phyloP scores from a whole-genome alignment of 345 rosid genomes.

The Adansonia digitata region DNA sequence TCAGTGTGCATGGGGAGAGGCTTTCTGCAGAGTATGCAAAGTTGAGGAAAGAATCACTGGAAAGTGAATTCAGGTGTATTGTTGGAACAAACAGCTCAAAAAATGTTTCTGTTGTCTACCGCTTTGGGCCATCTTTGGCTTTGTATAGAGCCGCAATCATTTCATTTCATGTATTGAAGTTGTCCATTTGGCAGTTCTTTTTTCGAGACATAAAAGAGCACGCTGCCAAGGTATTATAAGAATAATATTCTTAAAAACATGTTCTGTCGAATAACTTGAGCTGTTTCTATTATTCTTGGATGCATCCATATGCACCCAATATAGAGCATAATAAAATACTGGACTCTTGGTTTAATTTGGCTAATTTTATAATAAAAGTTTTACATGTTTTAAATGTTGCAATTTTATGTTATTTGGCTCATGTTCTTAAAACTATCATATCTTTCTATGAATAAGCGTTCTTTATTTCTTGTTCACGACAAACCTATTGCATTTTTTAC shows the following conservation, averaged over 20 bases:
- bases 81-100: constrained; percentile 65
- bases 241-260: neutral
- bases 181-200: constrained; percentile 67
- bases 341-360: neutral
- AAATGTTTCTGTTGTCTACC: constrained; percentile 50
- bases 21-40: constrained; percentile 84
- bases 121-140: constrained; percentile 81
- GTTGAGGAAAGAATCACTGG: constrained; percentile 91
- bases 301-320: neutral
- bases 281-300: neutral
- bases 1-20: constrained; percentile 79
- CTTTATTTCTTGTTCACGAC: neutral
- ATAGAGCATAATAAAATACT: neutral
- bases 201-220: constrained; percentile 62
- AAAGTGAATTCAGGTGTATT: constrained; percentile 74
- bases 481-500: constrained; percentile 6
- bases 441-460: neutral
- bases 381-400: neutral
- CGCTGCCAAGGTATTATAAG: constrained; percentile 59
- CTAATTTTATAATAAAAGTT: neutral
- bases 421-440: neutral
- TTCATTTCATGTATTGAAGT: constrained; percentile 69
- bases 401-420: neutral
- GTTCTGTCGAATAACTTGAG: neutral
- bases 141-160: constrained; percentile 82